Base-by-base conservation (phyloP, 2,329 filamentous ascomycete species). In the Dothistroma pini region DNA sequence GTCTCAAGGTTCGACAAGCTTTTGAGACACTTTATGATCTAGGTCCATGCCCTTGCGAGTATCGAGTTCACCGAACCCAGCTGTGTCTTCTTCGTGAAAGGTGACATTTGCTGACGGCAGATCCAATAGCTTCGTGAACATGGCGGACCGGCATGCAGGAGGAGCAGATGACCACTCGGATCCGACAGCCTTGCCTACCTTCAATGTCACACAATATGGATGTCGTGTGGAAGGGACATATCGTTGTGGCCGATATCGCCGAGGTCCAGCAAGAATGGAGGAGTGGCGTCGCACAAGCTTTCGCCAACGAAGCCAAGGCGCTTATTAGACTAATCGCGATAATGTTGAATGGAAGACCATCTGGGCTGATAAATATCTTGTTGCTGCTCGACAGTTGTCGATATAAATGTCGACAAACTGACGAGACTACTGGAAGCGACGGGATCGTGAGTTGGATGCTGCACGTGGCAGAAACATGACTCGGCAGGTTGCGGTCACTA, bases 251-350 rank as follows among this genome's bases (percentile, higher is more conserved):
- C 25, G 25, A 29, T 29, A 29, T 29, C 25, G 25, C 25, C 25
- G 25, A 29, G 25, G 34, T 38, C 14, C 34, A 11, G 14, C 10
- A 10, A 2, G 4, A 3, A 2, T 2, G 9, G 34, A 10, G 9
- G 34, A 2, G 34, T 10, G 34, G 34, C 34, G 34, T 38, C n/a
- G 41, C 14, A 19, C 56, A 52, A 57, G 55, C 55, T 47, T 41
- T 52, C 50, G 56, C 56, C 56, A 57, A 52, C 25, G 6, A 41
- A 32, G 29, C 22, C 19, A 57, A 57, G 55, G 22, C 12, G n/a
- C n/a, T n/a, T n/a, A 32, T 35, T 50, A 29, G 6, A 31, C 25
- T 6, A 29, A 29, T 16, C 38, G 9, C 29, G 35, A 11, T 9
- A 12, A 38, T n/a, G n/a, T n/a, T n/a, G n/a, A n/a, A n/a, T n/a